phyloP scores from a whole-genome alignment of 306 rosid species.

The Cyclanthera cordifolia region DNA sequence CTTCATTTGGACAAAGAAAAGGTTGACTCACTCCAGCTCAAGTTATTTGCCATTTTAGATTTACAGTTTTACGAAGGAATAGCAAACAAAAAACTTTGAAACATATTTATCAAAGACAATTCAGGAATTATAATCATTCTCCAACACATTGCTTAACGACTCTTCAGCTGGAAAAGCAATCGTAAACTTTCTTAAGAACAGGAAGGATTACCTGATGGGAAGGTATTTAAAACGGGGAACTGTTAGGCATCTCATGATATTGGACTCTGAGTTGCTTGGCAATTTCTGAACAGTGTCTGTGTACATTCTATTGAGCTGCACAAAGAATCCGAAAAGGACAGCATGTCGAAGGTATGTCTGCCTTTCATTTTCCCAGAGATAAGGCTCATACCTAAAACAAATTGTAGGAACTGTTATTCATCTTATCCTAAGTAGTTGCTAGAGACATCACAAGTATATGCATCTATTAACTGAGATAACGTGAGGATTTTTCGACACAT shows the following conservation, averaged over 20 bases:
- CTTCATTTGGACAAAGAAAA: neutral
- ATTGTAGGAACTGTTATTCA: conserved; percentile 1
- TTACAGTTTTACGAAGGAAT: neutral
- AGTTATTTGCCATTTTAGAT: neutral
- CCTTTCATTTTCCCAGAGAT: conserved; percentile 96
- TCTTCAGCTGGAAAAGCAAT: neutral
- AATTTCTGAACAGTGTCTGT: conserved; percentile 83
- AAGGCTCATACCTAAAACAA: conserved; percentile 67
- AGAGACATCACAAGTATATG: neutral
- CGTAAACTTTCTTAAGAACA: neutral
- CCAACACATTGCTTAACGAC: neutral
- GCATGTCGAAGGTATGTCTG: conserved; percentile 91
- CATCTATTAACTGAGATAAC: neutral
- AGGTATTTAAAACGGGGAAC: conserved; percentile 97
- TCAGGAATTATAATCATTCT: neutral
- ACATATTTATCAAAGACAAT: conserved; percentile 4
- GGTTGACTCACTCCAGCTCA: neutral
- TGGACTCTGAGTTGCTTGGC: conserved; percentile 92
- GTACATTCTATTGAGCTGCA: conserved; percentile 87
- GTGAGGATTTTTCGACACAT: no score
- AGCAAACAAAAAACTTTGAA: neutral
- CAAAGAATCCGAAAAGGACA: conserved; percentile 92
- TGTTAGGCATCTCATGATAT: conserved; percentile 85
- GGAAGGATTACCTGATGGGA: conserved; percentile 74
- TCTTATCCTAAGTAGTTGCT: neutral